Evolutionary conservation across 495 filamentous ascomycete genomes (phyloP), one percentile per base, ranked within the genome.

Genomic region (Niebla homalea): DNA sequence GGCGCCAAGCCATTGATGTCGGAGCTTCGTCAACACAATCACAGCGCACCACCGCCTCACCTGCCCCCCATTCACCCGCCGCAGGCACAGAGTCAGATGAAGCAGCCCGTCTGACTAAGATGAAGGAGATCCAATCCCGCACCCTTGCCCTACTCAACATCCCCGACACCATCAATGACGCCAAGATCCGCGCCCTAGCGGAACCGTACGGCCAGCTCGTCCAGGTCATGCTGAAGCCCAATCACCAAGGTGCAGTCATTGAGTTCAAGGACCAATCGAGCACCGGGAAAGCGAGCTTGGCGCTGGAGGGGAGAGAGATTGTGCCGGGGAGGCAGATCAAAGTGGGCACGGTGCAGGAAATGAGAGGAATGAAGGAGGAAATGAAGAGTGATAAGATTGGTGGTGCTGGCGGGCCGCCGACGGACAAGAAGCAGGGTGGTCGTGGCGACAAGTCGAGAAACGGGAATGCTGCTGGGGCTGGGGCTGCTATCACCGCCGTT

Each of bases 221-320:
- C 50, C 77, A 79, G 60, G 67, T 83, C 29, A 57, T 70, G 14
- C 60, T 83, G 36, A 71, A 77, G 36, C 87, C 87, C 2, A 76
- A 86, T 45, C 84, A 92, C 51, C 77, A 81, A 55, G 90, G 92
- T n/a, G 92, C 89, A 10, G 81, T 89, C 45, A 72, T 95, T 39
- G 92, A 97, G 60, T 94, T 81, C 59, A 69, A 67, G 10, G 79
- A 85, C 53, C 71, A 83, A 10, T 67, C 78, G 3, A 72, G 80
- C 48, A 83, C 80, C 3, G 88, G 88, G 37, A 84, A 81, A 62
- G 89, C 89, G 0, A 68, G 77, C 0, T 60, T 95, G 36, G 82
- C 72, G 5, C 71, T 96, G 0, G 81, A 93, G 41, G 82, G 83
- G 0, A 63, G 73, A 42, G 82, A 87, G 56, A 81, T 90, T 48